These are phyloP conservation scores for Platanus orientalis DNA, from an alignment of 164 flowering plant species.

Conservation along the genomic window DNA sequence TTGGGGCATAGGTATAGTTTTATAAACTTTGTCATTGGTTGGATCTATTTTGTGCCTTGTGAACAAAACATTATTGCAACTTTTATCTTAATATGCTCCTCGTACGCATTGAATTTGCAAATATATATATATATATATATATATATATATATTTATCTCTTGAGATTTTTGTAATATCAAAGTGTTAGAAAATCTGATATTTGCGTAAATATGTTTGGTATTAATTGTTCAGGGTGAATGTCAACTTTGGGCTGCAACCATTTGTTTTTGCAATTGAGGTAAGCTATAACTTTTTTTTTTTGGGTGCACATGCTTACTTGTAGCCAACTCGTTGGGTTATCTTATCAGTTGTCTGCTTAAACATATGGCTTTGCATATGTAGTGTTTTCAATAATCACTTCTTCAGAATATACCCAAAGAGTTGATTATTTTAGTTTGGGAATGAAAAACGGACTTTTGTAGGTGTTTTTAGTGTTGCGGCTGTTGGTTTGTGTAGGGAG, in stretches of 20 bases:
- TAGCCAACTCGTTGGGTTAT: neutral
- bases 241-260: slow-evolving; percentile 83
- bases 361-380: no score
- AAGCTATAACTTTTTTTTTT: slow-evolving; percentile 13
- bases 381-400: neutral
- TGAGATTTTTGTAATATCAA: neutral
- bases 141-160: neutral
- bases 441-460: neutral
- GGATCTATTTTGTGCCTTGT: no score
- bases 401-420: neutral
- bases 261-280: slow-evolving; percentile 86
- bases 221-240: slow-evolving; percentile 64
- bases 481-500: no score
- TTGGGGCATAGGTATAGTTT: no score
- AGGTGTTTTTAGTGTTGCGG: neutral
- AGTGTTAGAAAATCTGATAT: slow-evolving; percentile 12
- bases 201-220: slow-evolving; percentile 18
- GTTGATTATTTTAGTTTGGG: neutral
- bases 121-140: neutral
- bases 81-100: neutral
- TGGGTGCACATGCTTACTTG: no score
- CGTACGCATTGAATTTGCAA: neutral
- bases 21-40: no score
- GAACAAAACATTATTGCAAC: no score
- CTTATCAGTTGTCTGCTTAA: neutral